These are phyloP conservation scores for Cystobasidium onofrii DNA, from an alignment of 768 basidiomycete genomes.

Conservation along the genomic window DNA sequence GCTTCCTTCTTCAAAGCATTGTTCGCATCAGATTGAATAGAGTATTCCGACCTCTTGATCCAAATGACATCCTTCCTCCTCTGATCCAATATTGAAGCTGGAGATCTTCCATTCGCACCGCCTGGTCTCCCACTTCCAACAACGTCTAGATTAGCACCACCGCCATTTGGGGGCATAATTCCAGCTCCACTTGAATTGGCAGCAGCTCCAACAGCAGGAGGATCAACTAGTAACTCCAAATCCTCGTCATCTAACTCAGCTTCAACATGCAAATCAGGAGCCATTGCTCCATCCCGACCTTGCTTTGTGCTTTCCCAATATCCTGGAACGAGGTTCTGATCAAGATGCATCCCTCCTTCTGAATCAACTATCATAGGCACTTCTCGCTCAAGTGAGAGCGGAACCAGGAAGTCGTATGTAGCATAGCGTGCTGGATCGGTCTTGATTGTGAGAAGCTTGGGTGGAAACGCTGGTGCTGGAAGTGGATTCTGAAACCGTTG, in stretches of 20 bases:
- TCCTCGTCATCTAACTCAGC: constrained; percentile 45
- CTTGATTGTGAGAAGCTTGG: constrained; percentile 84
- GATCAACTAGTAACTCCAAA: constrained; percentile 59
- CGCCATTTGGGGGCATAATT: background rate
- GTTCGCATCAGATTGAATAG: background rate
- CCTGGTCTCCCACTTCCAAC: constrained; percentile 7
- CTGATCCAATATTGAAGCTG: background rate
- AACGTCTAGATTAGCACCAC: background rate
- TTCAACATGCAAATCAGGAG: background rate
- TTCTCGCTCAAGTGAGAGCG: constrained; percentile 68
- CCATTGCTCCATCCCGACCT: constrained; percentile 48
- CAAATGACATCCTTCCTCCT: constrained; percentile 8
- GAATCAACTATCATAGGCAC: constrained; percentile 95
- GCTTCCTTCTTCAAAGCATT: constrained; percentile 16
- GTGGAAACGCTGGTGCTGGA: constrained; percentile 92
- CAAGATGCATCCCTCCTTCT: constrained; percentile 92
- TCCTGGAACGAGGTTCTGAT: constrained; percentile 77
- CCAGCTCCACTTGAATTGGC: constrained; percentile 50
- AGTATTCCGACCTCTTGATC: constrained; percentile 18
- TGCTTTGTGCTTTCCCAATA: constrained; percentile 66
- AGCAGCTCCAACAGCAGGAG: constrained; percentile 45
- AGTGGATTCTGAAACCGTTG: constrained; percentile 91
- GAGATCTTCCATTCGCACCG: background rate
- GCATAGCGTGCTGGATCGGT: constrained; percentile 83
- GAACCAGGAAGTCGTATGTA: constrained; percentile 71